phyloP scores from a whole-genome alignment of 2,329 filamentous ascomycete genomes.

The Pseudogymnoascus sp. region DNA sequence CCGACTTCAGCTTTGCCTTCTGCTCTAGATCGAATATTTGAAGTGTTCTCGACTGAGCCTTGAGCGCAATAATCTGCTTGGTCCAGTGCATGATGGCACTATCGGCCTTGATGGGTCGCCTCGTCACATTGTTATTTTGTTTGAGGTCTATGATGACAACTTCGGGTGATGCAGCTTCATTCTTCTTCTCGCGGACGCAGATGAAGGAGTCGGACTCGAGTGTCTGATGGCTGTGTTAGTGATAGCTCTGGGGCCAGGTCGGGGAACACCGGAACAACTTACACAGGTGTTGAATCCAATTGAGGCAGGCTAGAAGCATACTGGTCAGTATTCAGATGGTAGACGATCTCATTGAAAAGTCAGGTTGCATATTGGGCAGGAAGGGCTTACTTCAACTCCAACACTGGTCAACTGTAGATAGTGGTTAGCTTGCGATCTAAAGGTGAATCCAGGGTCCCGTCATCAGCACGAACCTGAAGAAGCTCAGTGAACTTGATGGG shows the following conservation, averaged over 20 bases:
- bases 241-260: slow-evolving; percentile 11
- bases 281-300: slow-evolving; percentile 87
- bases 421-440: slow-evolving; percentile 20
- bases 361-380: not conserved
- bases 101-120: slow-evolving; percentile 94
- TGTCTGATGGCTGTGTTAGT: slow-evolving; percentile 50
- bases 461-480: slow-evolving; percentile 74
- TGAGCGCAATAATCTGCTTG: slow-evolving; percentile 91
- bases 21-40: slow-evolving; percentile 94
- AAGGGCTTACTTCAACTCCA: slow-evolving; percentile 42
- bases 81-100: slow-evolving; percentile 99
- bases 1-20: slow-evolving; percentile 94
- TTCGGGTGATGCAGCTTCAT: slow-evolving; percentile 74
- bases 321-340: slow-evolving; percentile 20
- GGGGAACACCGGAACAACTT: slow-evolving; percentile 32
- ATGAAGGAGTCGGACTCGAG: slow-evolving; percentile 96
- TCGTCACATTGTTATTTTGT: slow-evolving; percentile 91
- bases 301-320: slow-evolving; percentile 47
- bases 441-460: not conserved
- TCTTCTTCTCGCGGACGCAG: slow-evolving; percentile 91
- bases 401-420: slow-evolving; percentile 39
- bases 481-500: slow-evolving; percentile 93
- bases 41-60: slow-evolving; percentile 85
- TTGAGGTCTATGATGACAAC: slow-evolving; percentile 98
- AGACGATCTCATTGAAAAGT: slow-evolving; percentile 1